These are phyloP conservation scores for Hibiscus trionum DNA, from an alignment of 345 rosid genomes.

Conservation along the genomic window DNA sequence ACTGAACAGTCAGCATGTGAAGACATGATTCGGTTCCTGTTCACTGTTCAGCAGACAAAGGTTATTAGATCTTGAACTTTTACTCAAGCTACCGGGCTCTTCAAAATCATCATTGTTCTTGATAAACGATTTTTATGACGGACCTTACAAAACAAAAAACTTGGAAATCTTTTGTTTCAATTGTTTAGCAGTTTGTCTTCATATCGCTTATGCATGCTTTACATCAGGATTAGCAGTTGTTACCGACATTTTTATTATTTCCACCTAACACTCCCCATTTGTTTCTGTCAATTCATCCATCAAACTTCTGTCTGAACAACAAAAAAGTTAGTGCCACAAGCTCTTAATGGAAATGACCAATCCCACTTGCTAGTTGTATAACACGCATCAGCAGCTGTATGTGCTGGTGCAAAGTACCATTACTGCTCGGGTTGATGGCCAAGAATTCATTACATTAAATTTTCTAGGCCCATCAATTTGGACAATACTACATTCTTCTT, in stretches of 20 bases:
- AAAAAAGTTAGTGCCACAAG: neutral
- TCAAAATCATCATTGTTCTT: neutral
- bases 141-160: neutral
- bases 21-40: no score
- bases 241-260: neutral
- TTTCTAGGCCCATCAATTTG: neutral
- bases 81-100: neutral
- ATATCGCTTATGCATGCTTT: neutral
- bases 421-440: neutral
- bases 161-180: neutral
- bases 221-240: neutral
- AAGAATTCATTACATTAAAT: neutral
- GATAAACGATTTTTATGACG: neutral
- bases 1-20: no score
- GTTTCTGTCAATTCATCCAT: neutral
- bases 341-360: neutral
- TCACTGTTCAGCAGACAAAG: no score
- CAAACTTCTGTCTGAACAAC: neutral
- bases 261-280: neutral
- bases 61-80: no score
- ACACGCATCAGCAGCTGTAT: slow-evolving; percentile 9
- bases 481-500: neutral
- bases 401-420: neutral
- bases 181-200: neutral
- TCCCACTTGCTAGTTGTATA: neutral